Base-by-base conservation (phyloP, 805 yeast genomes). In the Candida pini region DNA sequence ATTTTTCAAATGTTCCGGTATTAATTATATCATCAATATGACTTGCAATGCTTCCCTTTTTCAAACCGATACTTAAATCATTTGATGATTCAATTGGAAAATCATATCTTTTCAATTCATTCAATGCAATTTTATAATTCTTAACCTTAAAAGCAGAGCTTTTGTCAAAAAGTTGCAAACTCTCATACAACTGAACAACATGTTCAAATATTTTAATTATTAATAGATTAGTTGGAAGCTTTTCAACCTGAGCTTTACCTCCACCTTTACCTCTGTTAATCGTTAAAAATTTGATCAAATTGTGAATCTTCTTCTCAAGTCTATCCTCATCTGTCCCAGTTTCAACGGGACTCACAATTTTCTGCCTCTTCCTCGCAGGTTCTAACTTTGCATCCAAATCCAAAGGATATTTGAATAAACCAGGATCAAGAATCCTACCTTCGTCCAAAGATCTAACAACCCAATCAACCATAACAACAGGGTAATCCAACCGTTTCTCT, bases 1-100 rank as follows among this genome's bases (percentile, higher is more conserved):
- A 44, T 30, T 49, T 43, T 26, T 43, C 14, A 41, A 60, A 43
- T 30, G 48, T 43, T 33, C 67, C 66, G 0, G 72, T 68, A 5
- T 49, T 37, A n/a, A 54, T 43, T 9, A 71, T 64, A 43, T 71
- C 76, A 27, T 65, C 71, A 17, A 74, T 63, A 45, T 73, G 69
- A 3, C 34, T 36, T 0, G 69, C 68, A 22, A 71, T 59, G 2
- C 58, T 49, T 9, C 55, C 44, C 1, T 76, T 73, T 13, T 73
- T 46, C 1, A 69, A 66, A 15, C 69, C 45, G 30, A 49, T 47
- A 10, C 40, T 30, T 2, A 77, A 75, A 27, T 73, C 65, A 2
- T 48, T 40, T 1, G 56, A 58, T 1, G 63, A 58, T 1, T 35
- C 47, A 5, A 76, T 53, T 2, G 56, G 58, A 5, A 36, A 40